These are phyloP conservation scores for Skeletonema menzelii DNA, from an alignment of 108 stramenopile genomes.

Conservation along the genomic window DNA sequence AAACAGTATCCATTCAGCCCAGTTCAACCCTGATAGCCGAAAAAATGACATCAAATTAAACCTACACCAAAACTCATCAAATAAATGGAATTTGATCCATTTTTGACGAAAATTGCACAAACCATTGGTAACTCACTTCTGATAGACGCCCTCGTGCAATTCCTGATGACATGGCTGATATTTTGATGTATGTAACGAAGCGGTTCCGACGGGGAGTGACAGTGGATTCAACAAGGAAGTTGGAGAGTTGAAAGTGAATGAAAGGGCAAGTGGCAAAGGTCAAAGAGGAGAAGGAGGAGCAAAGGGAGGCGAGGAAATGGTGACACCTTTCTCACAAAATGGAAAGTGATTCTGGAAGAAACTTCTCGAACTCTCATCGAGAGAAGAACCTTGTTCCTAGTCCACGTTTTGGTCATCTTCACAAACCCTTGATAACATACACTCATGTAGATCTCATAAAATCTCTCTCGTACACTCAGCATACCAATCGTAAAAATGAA, in stretches of 20 bases:
- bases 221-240: too few species aligned
- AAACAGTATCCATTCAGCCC: background rate
- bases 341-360: too few species aligned
- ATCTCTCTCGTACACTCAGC: background rate
- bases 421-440: too few species aligned
- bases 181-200: background rate
- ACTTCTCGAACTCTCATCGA: too few species aligned
- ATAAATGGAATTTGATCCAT: background rate
- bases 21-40: background rate
- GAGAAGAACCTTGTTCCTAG: too few species aligned
- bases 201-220: background rate
- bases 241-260: too few species aligned
- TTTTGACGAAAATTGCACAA: background rate
- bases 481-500: background rate
- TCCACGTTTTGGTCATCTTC: too few species aligned
- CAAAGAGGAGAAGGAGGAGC: too few species aligned
- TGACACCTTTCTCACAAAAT: too few species aligned
- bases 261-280: background rate
- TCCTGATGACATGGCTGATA: conserved; percentile 16
- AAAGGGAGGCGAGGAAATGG: too few species aligned
- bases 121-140: conserved; percentile 29
- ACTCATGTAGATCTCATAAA: background rate
- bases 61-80: background rate
- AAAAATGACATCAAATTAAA: conserved; percentile 3
- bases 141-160: conserved; percentile 54